Evolutionary conservation across 805 yeast genomes (phyloP).

Genomic region (Suhomyces tanzawaensis): DNA sequence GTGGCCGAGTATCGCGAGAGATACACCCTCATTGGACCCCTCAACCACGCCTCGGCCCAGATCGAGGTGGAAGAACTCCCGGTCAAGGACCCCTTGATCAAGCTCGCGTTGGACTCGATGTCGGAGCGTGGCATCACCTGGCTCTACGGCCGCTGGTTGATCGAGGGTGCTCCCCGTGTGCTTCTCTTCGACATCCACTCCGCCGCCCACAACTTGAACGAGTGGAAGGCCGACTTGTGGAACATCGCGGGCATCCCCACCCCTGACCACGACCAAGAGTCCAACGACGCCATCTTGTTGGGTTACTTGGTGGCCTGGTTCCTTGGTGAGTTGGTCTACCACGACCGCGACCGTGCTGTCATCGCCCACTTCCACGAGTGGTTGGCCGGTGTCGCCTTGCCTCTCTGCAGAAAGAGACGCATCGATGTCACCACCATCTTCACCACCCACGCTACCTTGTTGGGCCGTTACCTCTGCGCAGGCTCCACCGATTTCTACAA

Average conservation of each 20-base stretch:
- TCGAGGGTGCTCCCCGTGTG: slow-evolving; percentile 96
- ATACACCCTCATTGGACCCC: slow-evolving; percentile 84
- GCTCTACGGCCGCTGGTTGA: slow-evolving; percentile 93
- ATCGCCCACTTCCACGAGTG: slow-evolving; percentile 96
- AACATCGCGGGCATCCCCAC: slow-evolving; percentile 87
- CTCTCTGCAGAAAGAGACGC: slow-evolving; percentile 85
- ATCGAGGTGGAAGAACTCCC: slow-evolving; percentile 79
- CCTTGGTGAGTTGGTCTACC: slow-evolving; percentile 85
- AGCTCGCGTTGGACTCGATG: slow-evolving; percentile 74
- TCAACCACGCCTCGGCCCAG: slow-evolving; percentile 68
- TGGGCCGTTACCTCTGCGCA: slow-evolving; percentile 94
- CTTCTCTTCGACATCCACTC: slow-evolving; percentile 82
- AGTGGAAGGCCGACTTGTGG: slow-evolving; percentile 96
- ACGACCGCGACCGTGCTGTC: slow-evolving; percentile 83
- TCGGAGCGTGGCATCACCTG: slow-evolving; percentile 73
- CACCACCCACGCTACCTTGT: slow-evolving; percentile 94
- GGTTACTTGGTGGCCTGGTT: slow-evolving; percentile 98
- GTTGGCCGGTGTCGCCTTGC: slow-evolving; percentile 96
- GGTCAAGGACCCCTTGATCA: slow-evolving; percentile 53
- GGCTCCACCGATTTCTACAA: slow-evolving; percentile 96
- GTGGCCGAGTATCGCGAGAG: slow-evolving; percentile 88
- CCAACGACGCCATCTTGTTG: slow-evolving; percentile 87
- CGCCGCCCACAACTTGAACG: slow-evolving; percentile 66
- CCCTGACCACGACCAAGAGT: slow-evolving; percentile 83
- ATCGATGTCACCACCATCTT: slow-evolving; percentile 93